Evolutionary conservation across 495 filamentous ascomycete species (phyloP), one percentile per base, ranked within the genome.

Genomic region (Penicillium salamii): DNA sequence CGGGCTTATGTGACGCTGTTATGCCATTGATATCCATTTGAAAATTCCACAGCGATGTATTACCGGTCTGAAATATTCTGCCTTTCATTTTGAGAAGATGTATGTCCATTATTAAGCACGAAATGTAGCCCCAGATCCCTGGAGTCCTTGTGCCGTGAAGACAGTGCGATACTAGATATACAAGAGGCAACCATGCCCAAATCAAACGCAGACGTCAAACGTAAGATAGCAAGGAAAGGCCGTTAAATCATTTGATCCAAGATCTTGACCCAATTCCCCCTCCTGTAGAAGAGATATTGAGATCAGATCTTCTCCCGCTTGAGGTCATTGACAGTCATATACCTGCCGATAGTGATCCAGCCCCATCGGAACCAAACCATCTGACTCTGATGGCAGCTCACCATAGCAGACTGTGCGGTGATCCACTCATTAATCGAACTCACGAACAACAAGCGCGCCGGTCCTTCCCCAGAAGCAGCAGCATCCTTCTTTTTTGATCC

Each of bases 281-380:
- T 12, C 26, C 24, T 29, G 29, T 26, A 31, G 24, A 7, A 15
- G 17, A 17, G 17, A 15, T 14, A 43, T 43, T 13, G 14, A 3
- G 13, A 21, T 14, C 7, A 61, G 28, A 77, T 54, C 55, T 69
- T 80, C 69, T 88, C 89, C 57, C 83, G 71, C 63, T 77, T 79
- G 66, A 97, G 61, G 68, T 97, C 91, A 72, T 98, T 98, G 2
- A 98, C 79, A 52, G 88, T 80, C 93, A 98, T 97, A 71, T 97
- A 98, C 50, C 93, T 75, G 50, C 90, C 90, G 46, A 96, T 56
- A 5, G 78, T 76, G 59, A 98, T 95, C 93, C 93, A 98, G 0
- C 90, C 91, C 83, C 90, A 97, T 8, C 93, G 80, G 62, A 97
- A 98, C 93, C 93, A 98, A 31, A 86, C 78, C 93, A 98, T 98